Conservation (phyloP, 2,329 filamentous ascomycete genomes). For the Hymenoscyphus fructigenus region DNA sequence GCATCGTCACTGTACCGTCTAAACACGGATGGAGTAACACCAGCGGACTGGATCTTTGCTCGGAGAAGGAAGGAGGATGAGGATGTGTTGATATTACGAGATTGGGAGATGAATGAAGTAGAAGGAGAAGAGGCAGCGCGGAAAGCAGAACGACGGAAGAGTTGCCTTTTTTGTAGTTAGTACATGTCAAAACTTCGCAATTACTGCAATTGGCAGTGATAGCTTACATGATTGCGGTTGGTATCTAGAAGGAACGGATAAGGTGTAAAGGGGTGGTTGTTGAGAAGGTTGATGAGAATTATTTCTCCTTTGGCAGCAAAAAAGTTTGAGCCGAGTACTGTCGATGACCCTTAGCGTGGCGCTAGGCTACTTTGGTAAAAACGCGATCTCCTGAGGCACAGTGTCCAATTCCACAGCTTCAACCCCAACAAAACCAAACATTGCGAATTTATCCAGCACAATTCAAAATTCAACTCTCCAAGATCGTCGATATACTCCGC, state of each 20-base stretch:
- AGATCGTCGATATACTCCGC: too few species aligned
- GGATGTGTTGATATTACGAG: slow-evolving; percentile 41
- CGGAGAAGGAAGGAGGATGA: slow-evolving; percentile 36
- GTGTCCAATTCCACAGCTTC: too few species aligned
- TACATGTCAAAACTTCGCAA: not conserved
- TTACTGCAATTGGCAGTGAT: not conserved
- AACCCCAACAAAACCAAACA: too few species aligned
- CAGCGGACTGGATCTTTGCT: slow-evolving; percentile 35
- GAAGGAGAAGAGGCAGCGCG: slow-evolving; percentile 52
- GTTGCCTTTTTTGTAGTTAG: slow-evolving; percentile 30
- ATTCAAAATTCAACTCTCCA: too few species aligned
- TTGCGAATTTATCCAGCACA: too few species aligned
- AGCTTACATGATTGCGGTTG: slow-evolving; percentile 31
- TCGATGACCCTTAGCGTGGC: not conserved
- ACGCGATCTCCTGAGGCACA: too few species aligned
- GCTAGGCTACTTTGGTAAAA: slow-evolving; percentile 14
- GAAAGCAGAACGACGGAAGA: slow-evolving; percentile 55
- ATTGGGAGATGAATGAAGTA: slow-evolving; percentile 43
- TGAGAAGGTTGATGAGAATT: slow-evolving; percentile 8
- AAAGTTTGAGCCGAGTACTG: slow-evolving; percentile 4
- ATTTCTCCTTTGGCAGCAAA: slow-evolving; percentile 3
- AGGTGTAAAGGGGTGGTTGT: slow-evolving; percentile 13
- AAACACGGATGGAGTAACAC: slow-evolving; percentile 41
- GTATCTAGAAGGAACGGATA: slow-evolving; percentile 17
- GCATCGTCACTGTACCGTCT: slow-evolving; percentile 48